phyloP scores from a whole-genome alignment of 768 basidiomycete genomes.

The Mycena amicta region DNA sequence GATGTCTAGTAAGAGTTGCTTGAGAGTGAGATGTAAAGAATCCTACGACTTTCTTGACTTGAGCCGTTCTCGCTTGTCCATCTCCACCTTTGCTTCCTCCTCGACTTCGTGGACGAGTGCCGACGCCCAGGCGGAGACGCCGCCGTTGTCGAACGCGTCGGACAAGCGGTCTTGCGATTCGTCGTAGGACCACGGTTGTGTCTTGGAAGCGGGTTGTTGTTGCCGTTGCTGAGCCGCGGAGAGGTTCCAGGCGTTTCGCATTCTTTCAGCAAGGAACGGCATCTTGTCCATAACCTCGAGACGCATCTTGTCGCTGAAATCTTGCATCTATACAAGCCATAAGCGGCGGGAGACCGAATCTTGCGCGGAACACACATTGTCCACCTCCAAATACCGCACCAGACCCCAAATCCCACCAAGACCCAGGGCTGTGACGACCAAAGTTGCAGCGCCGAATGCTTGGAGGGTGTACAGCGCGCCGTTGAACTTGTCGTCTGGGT shows the following conservation, averaged over 20 bases:
- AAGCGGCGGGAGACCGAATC: too few species aligned
- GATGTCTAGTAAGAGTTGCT: too few species aligned
- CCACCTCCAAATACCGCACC: conserved; percentile 53
- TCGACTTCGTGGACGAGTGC: conserved; percentile 59
- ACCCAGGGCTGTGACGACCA: conserved; percentile 54
- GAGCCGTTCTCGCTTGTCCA: conserved; percentile 31
- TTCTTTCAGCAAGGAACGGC: conserved; percentile 58
- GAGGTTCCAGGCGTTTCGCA: conserved; percentile 49
- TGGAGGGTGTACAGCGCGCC: conserved; percentile 58
- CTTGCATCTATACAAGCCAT: conserved; percentile 13
- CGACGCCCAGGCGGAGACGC: conserved; percentile 57
- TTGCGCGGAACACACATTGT: conserved; percentile 45
- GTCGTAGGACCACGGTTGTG: conserved; percentile 51
- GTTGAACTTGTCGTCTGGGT: conserved; percentile 41
- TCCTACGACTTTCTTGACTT: conserved; percentile 1
- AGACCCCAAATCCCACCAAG: conserved; percentile 49
- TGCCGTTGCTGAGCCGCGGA: conserved; percentile 3
- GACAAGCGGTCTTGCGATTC: conserved; percentile 56
- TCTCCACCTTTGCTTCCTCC: conserved; percentile 55
- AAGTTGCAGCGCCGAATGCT: conserved; percentile 68
- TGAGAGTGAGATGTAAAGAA: too few species aligned
- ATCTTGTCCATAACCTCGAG: conserved; percentile 38
- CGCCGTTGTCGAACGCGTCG: conserved; percentile 60
- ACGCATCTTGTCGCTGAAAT: conserved; percentile 8
- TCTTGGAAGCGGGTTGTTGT: background rate